phyloP scores from a whole-genome alignment of 495 filamentous ascomycete species.

The Massariosphaeria phaeospora region DNA sequence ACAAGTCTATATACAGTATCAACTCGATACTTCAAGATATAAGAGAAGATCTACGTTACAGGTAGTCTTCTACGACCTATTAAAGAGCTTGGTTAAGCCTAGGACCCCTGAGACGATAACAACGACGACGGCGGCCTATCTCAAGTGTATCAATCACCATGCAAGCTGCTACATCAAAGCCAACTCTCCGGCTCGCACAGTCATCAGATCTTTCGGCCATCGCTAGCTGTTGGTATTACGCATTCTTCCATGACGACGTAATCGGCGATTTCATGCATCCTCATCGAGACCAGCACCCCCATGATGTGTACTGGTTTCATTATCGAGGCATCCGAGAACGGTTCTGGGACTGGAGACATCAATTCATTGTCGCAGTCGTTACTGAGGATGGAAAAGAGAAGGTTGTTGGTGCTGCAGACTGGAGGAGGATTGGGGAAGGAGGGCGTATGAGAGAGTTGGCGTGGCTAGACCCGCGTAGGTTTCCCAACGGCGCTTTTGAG shows the following conservation, averaged over 20 bases:
- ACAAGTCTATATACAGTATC: no score
- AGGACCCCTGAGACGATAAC: not conserved
- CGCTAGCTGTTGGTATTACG: conserved; percentile 14
- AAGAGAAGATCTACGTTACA: no score
- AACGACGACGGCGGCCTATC: not conserved
- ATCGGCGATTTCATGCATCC: conserved; percentile 30
- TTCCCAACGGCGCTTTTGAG: not conserved
- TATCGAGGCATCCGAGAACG: conserved; percentile 12
- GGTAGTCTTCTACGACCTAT: no score
- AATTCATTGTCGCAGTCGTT: conserved; percentile 11
- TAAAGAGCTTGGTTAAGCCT: no score
- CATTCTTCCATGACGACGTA: conserved; percentile 26
- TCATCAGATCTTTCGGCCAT: conserved; percentile 12
- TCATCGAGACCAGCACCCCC: conserved; percentile 11
- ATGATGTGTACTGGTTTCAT: conserved; percentile 24
- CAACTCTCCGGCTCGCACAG: not conserved
- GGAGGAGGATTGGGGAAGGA: conserved; percentile 19
- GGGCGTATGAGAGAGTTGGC: conserved; percentile 8
- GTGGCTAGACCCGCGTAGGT: conserved; percentile 18
- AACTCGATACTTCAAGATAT: no score
- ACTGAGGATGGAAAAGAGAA: conserved; percentile 10
- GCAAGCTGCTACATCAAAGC: not conserved
- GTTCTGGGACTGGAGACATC: conserved; percentile 25
- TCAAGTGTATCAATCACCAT: not conserved
- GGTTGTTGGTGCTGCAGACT: conserved; percentile 23